Conservation (phyloP, 2,329 filamentous ascomycete genomes). For the Monosporascus sp. region DNA sequence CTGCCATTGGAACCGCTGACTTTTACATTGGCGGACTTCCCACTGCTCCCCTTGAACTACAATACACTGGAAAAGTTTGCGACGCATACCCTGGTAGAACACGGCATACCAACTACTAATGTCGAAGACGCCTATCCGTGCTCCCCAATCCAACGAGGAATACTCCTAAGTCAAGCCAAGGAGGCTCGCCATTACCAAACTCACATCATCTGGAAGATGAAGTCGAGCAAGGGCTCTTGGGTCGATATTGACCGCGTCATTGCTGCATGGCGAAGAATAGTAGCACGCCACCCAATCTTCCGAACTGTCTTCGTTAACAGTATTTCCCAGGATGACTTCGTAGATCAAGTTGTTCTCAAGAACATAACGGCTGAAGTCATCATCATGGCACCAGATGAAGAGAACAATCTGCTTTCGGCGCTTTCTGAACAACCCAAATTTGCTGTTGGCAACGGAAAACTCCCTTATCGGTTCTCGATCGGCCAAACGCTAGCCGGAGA, state of each 20-base stretch:
- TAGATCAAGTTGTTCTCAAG: not conserved
- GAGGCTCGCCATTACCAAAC: not conserved
- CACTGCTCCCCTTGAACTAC: not conserved
- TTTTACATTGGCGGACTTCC: not conserved
- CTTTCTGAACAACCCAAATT: too few species aligned
- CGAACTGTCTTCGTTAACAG: not conserved
- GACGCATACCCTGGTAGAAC: not conserved
- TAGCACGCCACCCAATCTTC: not conserved
- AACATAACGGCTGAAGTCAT: not conserved
- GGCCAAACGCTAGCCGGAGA: not conserved
- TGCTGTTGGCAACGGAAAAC: not conserved
- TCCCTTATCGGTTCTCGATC: not conserved
- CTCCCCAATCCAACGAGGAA: constrained; percentile 10
- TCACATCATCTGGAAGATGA: not conserved
- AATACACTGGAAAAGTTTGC: not conserved
- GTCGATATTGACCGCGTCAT: not conserved
- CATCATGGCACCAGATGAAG: not conserved
- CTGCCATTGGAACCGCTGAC: not conserved
- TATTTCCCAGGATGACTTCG: not conserved
- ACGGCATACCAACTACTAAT: not conserved
- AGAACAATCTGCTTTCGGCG: not conserved
- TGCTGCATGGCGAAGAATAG: not conserved
- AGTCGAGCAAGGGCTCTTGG: not conserved
- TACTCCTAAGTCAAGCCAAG: constrained; percentile 2
- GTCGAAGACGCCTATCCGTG: constrained; percentile 7